A percentile compares a stretch with the other conserved stretches of the same genome.
These are phyloP conservation scores for Daldinia caldariorum DNA, from an alignment of 495 filamentous ascomycete genomes.

Conservation along the genomic window DNA sequence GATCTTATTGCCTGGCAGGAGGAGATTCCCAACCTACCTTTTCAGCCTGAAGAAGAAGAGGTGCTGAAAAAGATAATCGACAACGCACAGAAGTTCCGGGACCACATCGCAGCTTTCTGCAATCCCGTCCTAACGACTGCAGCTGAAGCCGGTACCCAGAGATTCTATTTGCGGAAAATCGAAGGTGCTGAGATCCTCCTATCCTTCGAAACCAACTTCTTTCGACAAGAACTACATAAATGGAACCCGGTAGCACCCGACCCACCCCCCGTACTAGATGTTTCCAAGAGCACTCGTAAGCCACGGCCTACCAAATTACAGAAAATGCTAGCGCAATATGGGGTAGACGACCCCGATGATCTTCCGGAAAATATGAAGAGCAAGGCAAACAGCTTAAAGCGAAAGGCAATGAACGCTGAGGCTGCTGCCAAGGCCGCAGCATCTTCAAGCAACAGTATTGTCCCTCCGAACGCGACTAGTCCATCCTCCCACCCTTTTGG, in stretches of 20 bases:
- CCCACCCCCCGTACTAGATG: constrained; percentile 81
- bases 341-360: constrained; percentile 86
- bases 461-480: constrained; percentile 49
- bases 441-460: constrained; percentile 29
- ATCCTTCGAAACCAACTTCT: constrained; percentile 94
- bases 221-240: constrained; percentile 94
- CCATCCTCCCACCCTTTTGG: constrained; percentile 50
- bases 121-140: constrained; percentile 81
- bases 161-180: constrained; percentile 98
- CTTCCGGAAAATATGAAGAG: constrained; percentile 81
- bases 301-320: constrained; percentile 97
- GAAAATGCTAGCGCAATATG: constrained; percentile 89
- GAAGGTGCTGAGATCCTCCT: constrained; percentile 97
- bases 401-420: constrained; percentile 63
- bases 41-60: constrained; percentile 95
- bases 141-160: constrained; percentile 85
- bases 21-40: constrained; percentile 83
- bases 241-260: constrained; percentile 93
- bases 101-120: constrained; percentile 81
- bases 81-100: constrained; percentile 83
- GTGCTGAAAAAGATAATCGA: constrained; percentile 84
- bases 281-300: constrained; percentile 93
- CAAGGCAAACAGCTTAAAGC: constrained; percentile 73
- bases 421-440: constrained; percentile 43
- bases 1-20: constrained; percentile 88